Percentiles rank a stretch among this genome's conserved stretches.
These are phyloP conservation scores for Zymoseptoria brevis DNA, from an alignment of 2,329 filamentous ascomycete species.

Conservation along the genomic window DNA sequence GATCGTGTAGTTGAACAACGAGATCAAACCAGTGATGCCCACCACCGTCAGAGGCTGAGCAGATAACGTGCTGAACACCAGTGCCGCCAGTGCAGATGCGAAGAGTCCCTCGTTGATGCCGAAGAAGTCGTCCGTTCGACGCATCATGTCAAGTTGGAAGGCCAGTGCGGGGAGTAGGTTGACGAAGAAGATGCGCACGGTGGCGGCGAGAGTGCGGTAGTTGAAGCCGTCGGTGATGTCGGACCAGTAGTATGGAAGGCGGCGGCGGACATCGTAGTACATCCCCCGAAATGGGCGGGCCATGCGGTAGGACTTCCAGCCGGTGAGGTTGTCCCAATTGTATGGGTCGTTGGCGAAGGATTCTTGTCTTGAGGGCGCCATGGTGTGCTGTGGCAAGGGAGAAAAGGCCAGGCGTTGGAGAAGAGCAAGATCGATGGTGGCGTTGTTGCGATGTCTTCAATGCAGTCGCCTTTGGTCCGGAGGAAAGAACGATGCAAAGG, in stretches of 20 bases:
- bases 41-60: constrained; percentile 51
- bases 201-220: constrained; percentile 48
- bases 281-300: constrained; percentile 45
- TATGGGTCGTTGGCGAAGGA: constrained; percentile 29
- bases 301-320: constrained; percentile 30
- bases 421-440: neutral
- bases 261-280: constrained; percentile 46
- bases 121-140: constrained; percentile 44
- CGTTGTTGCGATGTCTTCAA: neutral
- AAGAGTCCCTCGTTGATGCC: constrained; percentile 52
- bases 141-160: constrained; percentile 52
- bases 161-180: constrained; percentile 52
- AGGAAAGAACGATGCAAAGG: neutral
- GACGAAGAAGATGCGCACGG: constrained; percentile 52
- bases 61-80: constrained; percentile 46
- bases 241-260: constrained; percentile 49
- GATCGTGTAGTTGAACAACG: constrained; percentile 52
- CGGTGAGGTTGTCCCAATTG: constrained; percentile 28
- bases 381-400: neutral
- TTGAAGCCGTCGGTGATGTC: constrained; percentile 49
- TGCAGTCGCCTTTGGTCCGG: neutral
- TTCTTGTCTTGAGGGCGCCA: neutral
- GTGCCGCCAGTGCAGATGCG: constrained; percentile 47
- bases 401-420: neutral
- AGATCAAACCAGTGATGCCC: constrained; percentile 49